A percentile compares a stretch with the other conserved stretches of the same genome.
Conservation (phyloP, 352 stramenopile genomes). For the Globisporangium paroecandrum region DNA sequence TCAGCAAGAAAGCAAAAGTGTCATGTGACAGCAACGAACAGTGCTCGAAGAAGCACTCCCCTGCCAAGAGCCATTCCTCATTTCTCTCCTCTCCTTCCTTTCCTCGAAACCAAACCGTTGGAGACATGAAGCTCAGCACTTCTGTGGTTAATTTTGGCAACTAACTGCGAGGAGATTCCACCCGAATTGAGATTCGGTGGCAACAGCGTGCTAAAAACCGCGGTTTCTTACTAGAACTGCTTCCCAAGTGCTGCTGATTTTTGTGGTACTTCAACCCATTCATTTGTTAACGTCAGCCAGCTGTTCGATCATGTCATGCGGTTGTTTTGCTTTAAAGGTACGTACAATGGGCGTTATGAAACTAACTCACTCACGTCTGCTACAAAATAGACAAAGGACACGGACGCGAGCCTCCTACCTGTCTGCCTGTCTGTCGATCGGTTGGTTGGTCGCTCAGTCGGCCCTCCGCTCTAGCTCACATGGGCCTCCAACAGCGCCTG, state of each 20-base stretch:
- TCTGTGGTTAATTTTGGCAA: too few species aligned
- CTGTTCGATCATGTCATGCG: background rate
- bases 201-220: background rate
- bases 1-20: background rate
- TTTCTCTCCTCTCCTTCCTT: background rate
- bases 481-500: constrained; percentile 46
- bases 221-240: too few species aligned
- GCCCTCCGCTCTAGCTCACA: constrained; percentile 30
- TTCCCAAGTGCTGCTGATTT: background rate
- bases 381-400: constrained; percentile 19
- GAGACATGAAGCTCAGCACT: too few species aligned
- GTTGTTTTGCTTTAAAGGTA: constrained; percentile 6
- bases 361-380: constrained; percentile 10
- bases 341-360: constrained; percentile 8
- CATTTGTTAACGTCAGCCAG: background rate
- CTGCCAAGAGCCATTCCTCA: background rate
- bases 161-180: too few species aligned
- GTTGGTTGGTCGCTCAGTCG: background rate
- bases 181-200: too few species aligned
- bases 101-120: background rate
- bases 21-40: background rate
- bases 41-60: background rate
- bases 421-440: background rate
- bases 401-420: background rate
- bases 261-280: background rate